Evolutionary conservation across 1,139 yeast species (phyloP).

Genomic region (Debaryomyces udenii): DNA sequence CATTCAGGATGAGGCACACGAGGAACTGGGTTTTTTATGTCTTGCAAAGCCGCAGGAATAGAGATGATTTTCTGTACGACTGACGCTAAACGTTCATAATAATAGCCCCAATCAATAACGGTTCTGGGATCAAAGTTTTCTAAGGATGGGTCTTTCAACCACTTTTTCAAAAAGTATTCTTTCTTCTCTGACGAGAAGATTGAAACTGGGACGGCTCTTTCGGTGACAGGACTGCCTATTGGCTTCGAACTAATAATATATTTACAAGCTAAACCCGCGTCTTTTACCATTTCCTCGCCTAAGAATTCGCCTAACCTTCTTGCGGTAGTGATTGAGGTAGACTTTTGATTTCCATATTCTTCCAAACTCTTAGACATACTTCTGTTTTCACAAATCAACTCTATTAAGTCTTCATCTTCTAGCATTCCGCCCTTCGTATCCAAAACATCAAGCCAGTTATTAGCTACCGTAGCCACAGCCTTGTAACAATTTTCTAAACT

Average conservation of each 20-base stretch:
- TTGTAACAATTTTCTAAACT: slow-evolving; percentile 78
- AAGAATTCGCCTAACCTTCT: slow-evolving; percentile 89
- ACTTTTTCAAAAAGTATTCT: slow-evolving; percentile 75
- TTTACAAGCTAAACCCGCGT: slow-evolving; percentile 94
- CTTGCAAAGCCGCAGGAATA: slow-evolving; percentile 96
- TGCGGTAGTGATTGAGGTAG: slow-evolving; percentile 96
- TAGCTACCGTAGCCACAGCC: slow-evolving; percentile 91
- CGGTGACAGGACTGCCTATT: slow-evolving; percentile 86
- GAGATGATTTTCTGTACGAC: slow-evolving; percentile 94
- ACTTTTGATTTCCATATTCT: slow-evolving; percentile 89
- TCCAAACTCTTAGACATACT: slow-evolving; percentile 91
- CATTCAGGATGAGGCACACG: slow-evolving; percentile 94
- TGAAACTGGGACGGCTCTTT: slow-evolving; percentile 95
- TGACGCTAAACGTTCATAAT: slow-evolving; percentile 87
- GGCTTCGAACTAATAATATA: slow-evolving; percentile 91
- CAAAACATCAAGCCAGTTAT: slow-evolving; percentile 92
- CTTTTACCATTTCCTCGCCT: slow-evolving; percentile 97
- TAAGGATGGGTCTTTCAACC: slow-evolving; percentile 81
- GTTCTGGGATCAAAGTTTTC: slow-evolving; percentile 87
- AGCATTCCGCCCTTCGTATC: slow-evolving; percentile 85
- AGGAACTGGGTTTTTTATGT: slow-evolving; percentile 91
- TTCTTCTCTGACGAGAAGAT: slow-evolving; percentile 79
- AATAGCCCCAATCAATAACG: slow-evolving; percentile 92
- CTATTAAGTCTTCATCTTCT: slow-evolving; percentile 93
- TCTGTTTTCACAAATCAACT: slow-evolving; percentile 93